Percentiles rank a stretch among this genome's conserved stretches.
phyloP scores from a whole-genome alignment of 257 asterid genomes.

The Nicotiana noctiflora region DNA sequence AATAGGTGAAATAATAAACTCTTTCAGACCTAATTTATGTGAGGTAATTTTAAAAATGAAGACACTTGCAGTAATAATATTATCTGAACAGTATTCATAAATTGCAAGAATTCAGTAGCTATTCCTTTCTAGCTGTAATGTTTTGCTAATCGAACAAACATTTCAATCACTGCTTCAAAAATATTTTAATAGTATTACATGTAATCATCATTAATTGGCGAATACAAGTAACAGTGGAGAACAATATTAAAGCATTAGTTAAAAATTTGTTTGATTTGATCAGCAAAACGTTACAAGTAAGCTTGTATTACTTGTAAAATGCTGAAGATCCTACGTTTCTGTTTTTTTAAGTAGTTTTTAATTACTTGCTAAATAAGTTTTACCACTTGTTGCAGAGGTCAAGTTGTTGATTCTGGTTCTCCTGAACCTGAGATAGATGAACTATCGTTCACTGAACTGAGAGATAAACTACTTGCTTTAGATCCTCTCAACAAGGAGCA shows the following conservation, averaged over 20 bases:
- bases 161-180: neutral
- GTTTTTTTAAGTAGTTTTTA: neutral
- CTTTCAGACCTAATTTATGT: neutral
- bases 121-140: neutral
- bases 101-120: neutral
- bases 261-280: neutral
- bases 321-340: neutral
- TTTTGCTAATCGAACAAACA: neutral
- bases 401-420: slow-evolving; percentile 15
- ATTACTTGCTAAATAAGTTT: neutral
- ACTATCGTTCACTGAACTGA: slow-evolving; percentile 77
- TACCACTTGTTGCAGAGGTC: slow-evolving; percentile 41
- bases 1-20: neutral
- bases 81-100: neutral
- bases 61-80: neutral
- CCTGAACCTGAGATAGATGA: slow-evolving; percentile 47
- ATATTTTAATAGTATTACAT: neutral
- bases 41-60: neutral
- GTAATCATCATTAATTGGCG: neutral
- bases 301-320: neutral
- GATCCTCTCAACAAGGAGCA: slow-evolving; percentile 89
- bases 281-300: neutral
- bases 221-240: neutral
- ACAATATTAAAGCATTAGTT: neutral
- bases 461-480: slow-evolving; percentile 79